Evolutionary conservation across 23 red algal genomes (phyloP), one percentile per base, ranked within the genome.

Genomic region (Cyanidiococcus yangmingshanensis): DNA sequence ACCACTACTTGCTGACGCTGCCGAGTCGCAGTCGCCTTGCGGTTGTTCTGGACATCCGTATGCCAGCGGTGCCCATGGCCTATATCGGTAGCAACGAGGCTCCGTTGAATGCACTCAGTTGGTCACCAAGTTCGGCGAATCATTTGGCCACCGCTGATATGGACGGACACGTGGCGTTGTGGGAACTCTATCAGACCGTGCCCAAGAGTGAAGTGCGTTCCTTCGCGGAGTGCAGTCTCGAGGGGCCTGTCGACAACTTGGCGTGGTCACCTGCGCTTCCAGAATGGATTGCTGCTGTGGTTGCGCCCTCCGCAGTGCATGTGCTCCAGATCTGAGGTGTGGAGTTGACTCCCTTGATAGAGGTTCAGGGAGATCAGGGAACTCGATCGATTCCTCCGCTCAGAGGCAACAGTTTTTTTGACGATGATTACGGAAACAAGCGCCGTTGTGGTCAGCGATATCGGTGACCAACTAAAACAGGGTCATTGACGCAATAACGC

Each of bases 31-130:
- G 84, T 0, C 85, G 80, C 17, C 50, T 90, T 0, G 74, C 85
- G 39, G 54, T 97, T 54, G 37, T 90, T 34, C 45, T 97, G 25
- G 93, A 97, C 63, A 97, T 90, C 36, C 93, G 93, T 33, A 80
- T 90, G 37, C 93, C 93, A 68, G 85, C 86, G 26, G 76, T 87
- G 77, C 91, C 91, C 0, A 37, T 90, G 34, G 91, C 87, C 2
- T 74, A 75, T 39, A 45, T 96, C 21, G 87, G 82, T 35, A 79
- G 89, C 27, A 37, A 80, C 31, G 50, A 39, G n/a, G 18, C 36
- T 37, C 74, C 84, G 51, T 87, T 97, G 24, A 90, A 90, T 59
- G 87, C 87, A 2, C 57, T 97, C 32, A 82, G 81, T 7, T 97
- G 93, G 93, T 87, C 93, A 40, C 93, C 93, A 1, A 84, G 82